phyloP scores from a whole-genome alignment of 176 grass and related monocot genomes.

The Aegilops tauschii region DNA sequence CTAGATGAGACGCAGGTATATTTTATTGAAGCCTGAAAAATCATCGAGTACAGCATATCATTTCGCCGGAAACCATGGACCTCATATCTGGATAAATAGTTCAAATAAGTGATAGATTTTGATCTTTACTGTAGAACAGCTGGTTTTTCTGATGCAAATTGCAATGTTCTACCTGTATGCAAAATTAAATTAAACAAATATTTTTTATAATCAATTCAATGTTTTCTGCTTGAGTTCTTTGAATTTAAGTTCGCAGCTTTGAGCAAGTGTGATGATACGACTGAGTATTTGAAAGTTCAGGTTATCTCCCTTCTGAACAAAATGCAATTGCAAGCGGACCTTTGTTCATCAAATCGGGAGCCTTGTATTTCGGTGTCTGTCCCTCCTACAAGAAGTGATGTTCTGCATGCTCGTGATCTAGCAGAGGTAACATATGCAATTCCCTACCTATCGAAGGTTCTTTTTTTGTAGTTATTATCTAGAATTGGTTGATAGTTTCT shows the following conservation, averaged over 20 bases:
- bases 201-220: background rate
- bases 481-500: background rate
- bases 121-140: background rate
- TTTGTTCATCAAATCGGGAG: constrained; percentile 25
- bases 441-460: background rate
- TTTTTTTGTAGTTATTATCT: background rate
- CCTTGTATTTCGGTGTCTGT: constrained; percentile 57
- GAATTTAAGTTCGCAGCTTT: background rate
- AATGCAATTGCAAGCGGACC: constrained; percentile 92
- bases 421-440: constrained; percentile 46
- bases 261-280: background rate
- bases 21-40: background rate
- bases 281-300: constrained; percentile 40
- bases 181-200: constrained; percentile 1
- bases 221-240: constrained; percentile 14
- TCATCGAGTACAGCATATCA: background rate
- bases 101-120: background rate
- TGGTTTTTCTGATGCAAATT: constrained; percentile 3
- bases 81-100: background rate
- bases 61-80: background rate
- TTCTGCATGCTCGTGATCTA: constrained; percentile 75
- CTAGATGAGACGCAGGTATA: constrained; percentile 69
- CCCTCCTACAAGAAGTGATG: constrained; percentile 81
- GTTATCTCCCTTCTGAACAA: constrained; percentile 84
- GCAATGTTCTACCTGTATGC: constrained; percentile 3